A percentile compares a stretch with the other conserved stretches of the same genome.
These are phyloP conservation scores for Didymella segeticola DNA, from an alignment of 2,329 filamentous ascomycete genomes.

Conservation along the genomic window DNA sequence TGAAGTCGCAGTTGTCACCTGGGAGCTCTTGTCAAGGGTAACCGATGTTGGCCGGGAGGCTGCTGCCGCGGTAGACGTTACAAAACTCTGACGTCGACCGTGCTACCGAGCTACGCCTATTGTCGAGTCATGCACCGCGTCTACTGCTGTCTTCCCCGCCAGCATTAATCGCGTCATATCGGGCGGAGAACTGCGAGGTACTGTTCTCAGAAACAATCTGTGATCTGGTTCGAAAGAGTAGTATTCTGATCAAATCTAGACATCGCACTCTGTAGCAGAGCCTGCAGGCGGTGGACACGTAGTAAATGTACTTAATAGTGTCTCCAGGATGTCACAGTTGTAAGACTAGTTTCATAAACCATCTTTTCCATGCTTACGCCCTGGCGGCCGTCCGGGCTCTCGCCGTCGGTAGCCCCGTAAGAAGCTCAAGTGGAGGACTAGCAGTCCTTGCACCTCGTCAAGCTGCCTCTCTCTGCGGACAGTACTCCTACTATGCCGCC, in stretches of 20 bases:
- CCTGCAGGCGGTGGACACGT: not conserved
- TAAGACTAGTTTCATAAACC: not conserved
- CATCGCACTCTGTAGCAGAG: not conserved
- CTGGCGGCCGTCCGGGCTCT: conserved; percentile 3
- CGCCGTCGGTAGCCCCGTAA: conserved; percentile 2
- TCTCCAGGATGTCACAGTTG: not conserved
- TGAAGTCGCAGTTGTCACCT: not conserved
- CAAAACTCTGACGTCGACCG: not conserved
- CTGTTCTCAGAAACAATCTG: not conserved
- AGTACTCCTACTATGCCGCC: conserved; percentile 28
- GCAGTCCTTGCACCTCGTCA: conserved; percentile 6
- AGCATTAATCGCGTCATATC: too few species aligned
- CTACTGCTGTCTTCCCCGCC: not conserved
- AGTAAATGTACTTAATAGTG: not conserved
- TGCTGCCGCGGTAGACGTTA: not conserved
- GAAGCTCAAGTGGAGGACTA: not conserved
- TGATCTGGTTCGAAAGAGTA: not conserved
- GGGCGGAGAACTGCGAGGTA: not conserved
- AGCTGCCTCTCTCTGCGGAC: conserved; percentile 23
- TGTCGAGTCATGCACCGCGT: conserved; percentile 7
- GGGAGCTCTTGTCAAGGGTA: not conserved
- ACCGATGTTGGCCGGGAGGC: not conserved
- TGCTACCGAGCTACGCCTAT: conserved; percentile 1
- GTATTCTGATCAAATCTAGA: not conserved
- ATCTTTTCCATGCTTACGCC: conserved; percentile 5